Evolutionary conservation across 2,329 filamentous ascomycete genomes (phyloP).

Genomic region (Sclerotinia sclerotiorum): DNA sequence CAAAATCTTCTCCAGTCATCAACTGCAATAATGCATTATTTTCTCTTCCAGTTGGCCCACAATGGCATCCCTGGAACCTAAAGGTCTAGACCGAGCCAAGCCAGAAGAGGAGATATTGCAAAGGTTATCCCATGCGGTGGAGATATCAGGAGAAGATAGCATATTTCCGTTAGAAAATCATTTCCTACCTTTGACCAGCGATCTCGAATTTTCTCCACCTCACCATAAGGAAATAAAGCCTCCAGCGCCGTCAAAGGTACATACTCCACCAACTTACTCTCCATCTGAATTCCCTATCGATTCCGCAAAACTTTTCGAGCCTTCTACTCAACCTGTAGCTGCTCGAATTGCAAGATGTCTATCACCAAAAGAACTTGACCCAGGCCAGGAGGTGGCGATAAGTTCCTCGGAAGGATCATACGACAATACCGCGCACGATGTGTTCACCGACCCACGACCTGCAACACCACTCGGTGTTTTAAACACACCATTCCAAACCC

Average conservation of each 20-base stretch:
- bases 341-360: background rate
- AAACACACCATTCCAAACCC: background rate
- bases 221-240: background rate
- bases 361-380: conserved; percentile 2
- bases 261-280: conserved; percentile 12
- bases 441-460: conserved; percentile 1
- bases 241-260: background rate
- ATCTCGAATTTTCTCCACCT: background rate
- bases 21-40: background rate
- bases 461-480: conserved; percentile 13
- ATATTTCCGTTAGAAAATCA: background rate
- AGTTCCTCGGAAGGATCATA: background rate
- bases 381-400: background rate
- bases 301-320: conserved; percentile 10
- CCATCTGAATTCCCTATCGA: background rate
- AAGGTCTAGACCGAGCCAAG: background rate
- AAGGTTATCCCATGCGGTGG: conserved; percentile 12
- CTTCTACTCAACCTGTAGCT: conserved; percentile 8
- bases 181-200: background rate
- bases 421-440: background rate
- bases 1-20: background rate
- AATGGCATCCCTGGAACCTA: conserved; percentile 13
- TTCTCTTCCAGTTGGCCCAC: background rate
- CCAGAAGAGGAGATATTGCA: conserved; percentile 11
- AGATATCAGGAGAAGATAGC: background rate